Evolutionary conservation across 2,329 filamentous ascomycete species (phyloP).

Genomic region (Pyrenophora seminiperda): DNA sequence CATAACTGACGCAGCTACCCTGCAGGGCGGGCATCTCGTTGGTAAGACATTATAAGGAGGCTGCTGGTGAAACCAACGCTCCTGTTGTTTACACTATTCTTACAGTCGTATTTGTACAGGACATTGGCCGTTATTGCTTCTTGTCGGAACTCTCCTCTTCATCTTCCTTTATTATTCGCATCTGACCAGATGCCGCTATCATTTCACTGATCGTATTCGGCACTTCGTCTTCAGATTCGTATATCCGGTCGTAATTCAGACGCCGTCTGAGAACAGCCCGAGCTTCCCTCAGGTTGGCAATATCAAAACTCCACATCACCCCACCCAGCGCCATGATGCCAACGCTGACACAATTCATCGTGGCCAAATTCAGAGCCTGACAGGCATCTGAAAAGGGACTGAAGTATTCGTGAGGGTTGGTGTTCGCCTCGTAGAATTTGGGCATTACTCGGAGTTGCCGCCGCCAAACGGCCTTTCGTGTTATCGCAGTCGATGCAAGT

Average conservation of each 20-base stretch:
- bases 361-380: constrained; percentile 84
- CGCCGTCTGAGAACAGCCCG: constrained; percentile 62
- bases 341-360: constrained; percentile 79
- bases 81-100: constrained; percentile 29
- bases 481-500: constrained; percentile 69
- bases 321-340: constrained; percentile 77
- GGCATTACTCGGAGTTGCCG: constrained; percentile 68
- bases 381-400: constrained; percentile 75
- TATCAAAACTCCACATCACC: constrained; percentile 75
- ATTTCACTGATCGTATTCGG: constrained; percentile 34
- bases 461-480: constrained; percentile 66
- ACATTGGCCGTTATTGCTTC: constrained; percentile 17
- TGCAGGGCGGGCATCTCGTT: no score
- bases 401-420: constrained; percentile 53
- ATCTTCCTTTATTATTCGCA: constrained; percentile 40
- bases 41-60: no score
- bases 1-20: no score
- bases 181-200: constrained; percentile 52
- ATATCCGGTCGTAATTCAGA: constrained; percentile 60
- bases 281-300: constrained; percentile 62
- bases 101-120: constrained; percentile 27
- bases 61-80: neutral
- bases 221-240: constrained; percentile 50
- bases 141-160: constrained; percentile 15
- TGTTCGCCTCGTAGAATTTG: constrained; percentile 71